These are phyloP conservation scores for Penicillium sp. DNA, from an alignment of 2,329 filamentous ascomycete genomes.

Conservation along the genomic window DNA sequence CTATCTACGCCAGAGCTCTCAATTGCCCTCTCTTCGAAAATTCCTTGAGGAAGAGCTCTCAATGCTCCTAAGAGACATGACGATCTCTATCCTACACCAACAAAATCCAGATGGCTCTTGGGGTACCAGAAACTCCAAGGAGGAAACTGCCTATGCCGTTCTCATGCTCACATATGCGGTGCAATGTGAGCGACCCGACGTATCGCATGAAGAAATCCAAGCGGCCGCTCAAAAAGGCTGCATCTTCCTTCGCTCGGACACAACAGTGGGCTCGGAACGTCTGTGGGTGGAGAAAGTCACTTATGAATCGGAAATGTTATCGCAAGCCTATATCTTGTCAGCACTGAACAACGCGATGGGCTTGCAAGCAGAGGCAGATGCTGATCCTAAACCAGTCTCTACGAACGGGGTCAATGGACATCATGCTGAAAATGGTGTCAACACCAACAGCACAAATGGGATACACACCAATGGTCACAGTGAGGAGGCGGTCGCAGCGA, in stretches of 20 bases:
- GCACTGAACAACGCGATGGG: conserved; percentile 25
- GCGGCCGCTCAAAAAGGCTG: background rate
- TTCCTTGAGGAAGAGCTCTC: background rate
- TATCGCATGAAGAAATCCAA: background rate
- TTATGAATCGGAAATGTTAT: conserved; percentile 29
- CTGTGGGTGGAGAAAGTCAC: conserved; percentile 35
- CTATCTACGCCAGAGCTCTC: conserved; percentile 8
- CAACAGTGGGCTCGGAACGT: conserved; percentile 16
- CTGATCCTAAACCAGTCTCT: background rate
- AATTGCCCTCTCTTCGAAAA: background rate
- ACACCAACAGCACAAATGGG: background rate
- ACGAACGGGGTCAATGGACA: background rate
- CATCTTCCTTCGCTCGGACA: conserved; percentile 4
- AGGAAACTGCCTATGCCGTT: conserved; percentile 30
- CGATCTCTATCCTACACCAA: conserved; percentile 7
- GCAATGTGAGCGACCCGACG: background rate
- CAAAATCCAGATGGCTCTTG: conserved; percentile 26
- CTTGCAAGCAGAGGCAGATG: background rate
- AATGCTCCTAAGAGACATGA: background rate
- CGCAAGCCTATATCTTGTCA: conserved; percentile 38
- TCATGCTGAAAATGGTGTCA: background rate
- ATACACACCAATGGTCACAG: background rate
- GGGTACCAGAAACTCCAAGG: conserved; percentile 21
- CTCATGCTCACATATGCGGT: conserved; percentile 22
- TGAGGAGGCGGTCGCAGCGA: background rate